A percentile compares a stretch with the other conserved stretches of the same genome.
Conservation (phyloP, 2,329 filamentous ascomycete species). For the Alternaria sp. region DNA sequence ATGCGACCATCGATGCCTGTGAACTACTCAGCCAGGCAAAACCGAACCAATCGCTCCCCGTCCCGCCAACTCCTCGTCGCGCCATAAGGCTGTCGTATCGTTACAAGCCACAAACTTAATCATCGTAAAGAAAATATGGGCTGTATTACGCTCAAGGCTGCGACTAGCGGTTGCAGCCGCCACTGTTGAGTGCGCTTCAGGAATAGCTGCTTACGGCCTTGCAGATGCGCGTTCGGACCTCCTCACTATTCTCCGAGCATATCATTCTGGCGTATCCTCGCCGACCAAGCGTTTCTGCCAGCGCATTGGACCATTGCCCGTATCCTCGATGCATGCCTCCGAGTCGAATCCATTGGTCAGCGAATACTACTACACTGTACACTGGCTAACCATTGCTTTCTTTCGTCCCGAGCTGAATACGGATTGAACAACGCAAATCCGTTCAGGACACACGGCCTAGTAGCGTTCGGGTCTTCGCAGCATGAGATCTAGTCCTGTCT, state of each 20-base stretch:
- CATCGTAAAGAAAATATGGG: constrained; percentile 19
- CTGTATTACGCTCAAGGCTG: constrained; percentile 5
- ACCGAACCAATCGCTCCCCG: constrained; percentile 11
- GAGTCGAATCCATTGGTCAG: constrained; percentile 2
- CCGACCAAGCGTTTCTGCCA: constrained; percentile 17
- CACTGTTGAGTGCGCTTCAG: constrained; percentile 4
- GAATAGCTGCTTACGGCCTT: constrained; percentile 11
- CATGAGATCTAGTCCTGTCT: not conserved
- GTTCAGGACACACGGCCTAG: not conserved
- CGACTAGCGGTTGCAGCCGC: constrained; percentile 18
- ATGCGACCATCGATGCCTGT: constrained; percentile 3
- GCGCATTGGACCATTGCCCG: constrained; percentile 8
- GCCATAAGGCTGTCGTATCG: constrained; percentile 6
- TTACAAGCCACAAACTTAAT: constrained; percentile 20
- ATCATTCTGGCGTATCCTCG: constrained; percentile 15
- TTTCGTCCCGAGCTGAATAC: not conserved
- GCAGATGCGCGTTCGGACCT: constrained; percentile 26
- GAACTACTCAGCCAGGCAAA: constrained; percentile 2
- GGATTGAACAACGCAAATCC: not conserved
- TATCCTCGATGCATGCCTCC: not conserved
- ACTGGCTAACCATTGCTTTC: not conserved
- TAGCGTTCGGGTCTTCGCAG: not conserved
- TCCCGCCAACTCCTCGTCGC: not conserved
- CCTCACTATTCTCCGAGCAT: constrained; percentile 30
- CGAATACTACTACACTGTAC: not conserved